Conservation (phyloP, 1,139 yeast genomes). For the Geotrichum klebahnii region DNA sequence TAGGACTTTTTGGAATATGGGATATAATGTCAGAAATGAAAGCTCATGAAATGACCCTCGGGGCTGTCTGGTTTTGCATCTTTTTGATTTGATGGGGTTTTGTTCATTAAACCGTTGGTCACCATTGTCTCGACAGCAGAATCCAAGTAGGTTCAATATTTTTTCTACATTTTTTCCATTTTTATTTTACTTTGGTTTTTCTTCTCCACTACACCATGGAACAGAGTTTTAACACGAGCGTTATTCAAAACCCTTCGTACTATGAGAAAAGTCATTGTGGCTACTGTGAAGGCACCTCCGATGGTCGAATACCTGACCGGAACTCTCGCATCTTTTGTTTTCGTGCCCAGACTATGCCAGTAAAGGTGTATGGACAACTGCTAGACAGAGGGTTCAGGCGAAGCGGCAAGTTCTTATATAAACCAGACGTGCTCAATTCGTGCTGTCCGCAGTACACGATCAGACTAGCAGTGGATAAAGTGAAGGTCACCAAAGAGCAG, state of each 20-base stretch:
- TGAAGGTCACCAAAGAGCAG: conserved; percentile 59
- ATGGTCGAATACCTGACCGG: neutral
- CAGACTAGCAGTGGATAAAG: conserved; percentile 50
- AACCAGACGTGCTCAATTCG: conserved; percentile 63
- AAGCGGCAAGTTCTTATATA: conserved; percentile 70
- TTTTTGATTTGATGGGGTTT: too few relatives aligned
- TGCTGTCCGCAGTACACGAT: conserved; percentile 87
- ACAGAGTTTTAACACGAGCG: too few relatives aligned
- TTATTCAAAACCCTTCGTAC: conserved; percentile 4
- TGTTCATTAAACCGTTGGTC: too few relatives aligned
- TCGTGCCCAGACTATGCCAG: conserved; percentile 28
- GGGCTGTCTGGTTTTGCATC: too few relatives aligned
- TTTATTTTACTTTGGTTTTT: too few relatives aligned
- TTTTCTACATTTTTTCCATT: too few relatives aligned
- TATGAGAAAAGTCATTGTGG: conserved; percentile 14
- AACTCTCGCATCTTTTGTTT: conserved; percentile 3
- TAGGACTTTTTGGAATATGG: too few relatives aligned
- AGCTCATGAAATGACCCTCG: too few relatives aligned
- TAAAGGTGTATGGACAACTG: conserved; percentile 55
- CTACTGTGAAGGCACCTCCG: conserved; percentile 15
- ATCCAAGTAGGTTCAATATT: too few relatives aligned
- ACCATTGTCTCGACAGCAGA: too few relatives aligned
- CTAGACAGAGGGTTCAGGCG: conserved; percentile 75
- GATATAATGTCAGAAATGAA: too few relatives aligned
- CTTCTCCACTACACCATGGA: too few relatives aligned